These are phyloP conservation scores for Yamadazyma tumulicola DNA, from an alignment of 805 yeast species.

Conservation along the genomic window DNA sequence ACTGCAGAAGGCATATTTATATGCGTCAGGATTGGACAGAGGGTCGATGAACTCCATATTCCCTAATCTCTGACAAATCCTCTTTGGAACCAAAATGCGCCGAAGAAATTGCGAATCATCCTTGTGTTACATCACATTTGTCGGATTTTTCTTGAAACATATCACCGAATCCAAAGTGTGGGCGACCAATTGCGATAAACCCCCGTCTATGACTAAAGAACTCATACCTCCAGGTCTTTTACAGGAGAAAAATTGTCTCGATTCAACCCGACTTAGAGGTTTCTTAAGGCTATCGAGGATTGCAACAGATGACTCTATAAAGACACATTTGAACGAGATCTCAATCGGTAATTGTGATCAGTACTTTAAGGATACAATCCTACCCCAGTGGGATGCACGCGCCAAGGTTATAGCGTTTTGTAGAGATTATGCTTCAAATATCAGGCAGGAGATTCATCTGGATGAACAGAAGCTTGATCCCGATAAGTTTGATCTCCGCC, in stretches of 20 bases:
- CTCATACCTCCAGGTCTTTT: slow-evolving; percentile 12
- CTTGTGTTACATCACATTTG: too few species aligned
- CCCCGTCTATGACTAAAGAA: not conserved
- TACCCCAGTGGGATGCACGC: slow-evolving; percentile 37
- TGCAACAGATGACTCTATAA: slow-evolving; percentile 39
- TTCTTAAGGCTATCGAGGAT: slow-evolving; percentile 37
- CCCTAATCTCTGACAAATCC: too few species aligned
- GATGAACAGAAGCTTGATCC: slow-evolving; percentile 3
- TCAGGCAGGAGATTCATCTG: slow-evolving; percentile 18
- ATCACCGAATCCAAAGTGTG: slow-evolving; percentile 5
- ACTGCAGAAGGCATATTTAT: slow-evolving; percentile 22
- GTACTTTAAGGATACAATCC: slow-evolving; percentile 24
- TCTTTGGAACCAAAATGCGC: too few species aligned
- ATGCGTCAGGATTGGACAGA: slow-evolving; percentile 12
- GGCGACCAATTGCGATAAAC: slow-evolving; percentile 1
- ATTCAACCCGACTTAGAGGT: slow-evolving; percentile 32
- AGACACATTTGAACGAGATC: slow-evolving; percentile 35
- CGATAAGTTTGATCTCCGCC: slow-evolving; percentile 25
- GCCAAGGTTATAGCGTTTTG: slow-evolving; percentile 30
- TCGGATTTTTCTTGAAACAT: too few species aligned
- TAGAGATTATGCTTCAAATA: slow-evolving; percentile 19
- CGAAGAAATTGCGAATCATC: too few species aligned
- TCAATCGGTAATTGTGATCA: slow-evolving; percentile 20
- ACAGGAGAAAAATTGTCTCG: slow-evolving; percentile 31
- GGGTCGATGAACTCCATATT: slow-evolving; percentile 9